phyloP scores from a whole-genome alignment of 208 protist species.

The Naegleria fowleri region DNA sequence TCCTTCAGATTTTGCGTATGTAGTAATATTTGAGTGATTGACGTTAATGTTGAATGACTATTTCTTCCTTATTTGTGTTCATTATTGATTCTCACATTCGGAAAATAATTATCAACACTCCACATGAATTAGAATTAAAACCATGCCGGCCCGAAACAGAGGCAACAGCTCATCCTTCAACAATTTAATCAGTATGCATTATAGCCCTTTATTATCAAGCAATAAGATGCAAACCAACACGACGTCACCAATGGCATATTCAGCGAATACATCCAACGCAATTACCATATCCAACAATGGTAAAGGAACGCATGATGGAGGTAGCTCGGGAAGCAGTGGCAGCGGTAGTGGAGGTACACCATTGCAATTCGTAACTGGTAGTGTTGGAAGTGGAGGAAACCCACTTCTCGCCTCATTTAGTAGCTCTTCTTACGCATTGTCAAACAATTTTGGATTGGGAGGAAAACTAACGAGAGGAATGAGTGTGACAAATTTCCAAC shows the following conservation, averaged over 20 bases:
- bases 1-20: neutral
- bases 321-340: neutral
- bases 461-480: neutral
- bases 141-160: neutral
- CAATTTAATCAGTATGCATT: neutral
- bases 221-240: neutral
- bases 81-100: too few species aligned
- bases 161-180: neutral
- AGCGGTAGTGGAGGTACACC: too few species aligned
- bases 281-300: neutral
- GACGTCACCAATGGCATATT: neutral
- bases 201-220: neutral
- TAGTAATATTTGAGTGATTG: neutral
- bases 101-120: too few species aligned
- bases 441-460: too few species aligned
- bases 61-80: neutral
- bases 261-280: neutral
- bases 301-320: neutral
- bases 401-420: too few species aligned
- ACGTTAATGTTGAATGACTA: neutral
- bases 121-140: neutral
- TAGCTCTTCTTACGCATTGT: too few species aligned
- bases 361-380: too few species aligned
- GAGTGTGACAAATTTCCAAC: neutral
- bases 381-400: too few species aligned